phyloP scores from a whole-genome alignment of 495 filamentous ascomycete species.

The Letharia columbiana region DNA sequence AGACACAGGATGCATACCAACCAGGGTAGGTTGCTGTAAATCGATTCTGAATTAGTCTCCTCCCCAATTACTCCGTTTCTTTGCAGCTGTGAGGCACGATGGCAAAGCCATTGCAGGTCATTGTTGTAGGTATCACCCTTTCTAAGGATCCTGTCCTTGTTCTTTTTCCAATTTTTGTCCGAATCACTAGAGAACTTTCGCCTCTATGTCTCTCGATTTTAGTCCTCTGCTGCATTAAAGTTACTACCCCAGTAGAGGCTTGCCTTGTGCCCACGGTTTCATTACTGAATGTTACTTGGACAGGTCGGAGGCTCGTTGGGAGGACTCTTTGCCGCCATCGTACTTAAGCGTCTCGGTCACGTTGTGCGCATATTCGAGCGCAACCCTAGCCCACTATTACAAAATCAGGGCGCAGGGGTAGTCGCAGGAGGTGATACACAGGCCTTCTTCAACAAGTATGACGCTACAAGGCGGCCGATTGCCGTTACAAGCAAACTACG shows the following conservation, averaged over 20 bases:
- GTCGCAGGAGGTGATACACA: slow-evolving; percentile 35
- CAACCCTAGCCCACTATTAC: slow-evolving; percentile 36
- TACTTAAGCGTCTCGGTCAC: slow-evolving; percentile 42
- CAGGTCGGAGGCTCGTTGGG: slow-evolving; percentile 45
- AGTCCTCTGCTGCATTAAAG: background rate
- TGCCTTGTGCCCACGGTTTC: background rate
- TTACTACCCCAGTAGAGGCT: background rate
- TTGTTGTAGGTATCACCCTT: slow-evolving; percentile 5
- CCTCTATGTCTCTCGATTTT: background rate
- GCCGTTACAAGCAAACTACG: slow-evolving; percentile 31
- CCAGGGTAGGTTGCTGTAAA: background rate
- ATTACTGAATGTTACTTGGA: background rate
- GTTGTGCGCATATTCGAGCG: slow-evolving; percentile 47
- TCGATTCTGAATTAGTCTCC: background rate
- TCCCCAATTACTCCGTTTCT: background rate
- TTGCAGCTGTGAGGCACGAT: background rate
- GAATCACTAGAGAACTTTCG: background rate
- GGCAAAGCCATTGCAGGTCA: slow-evolving; percentile 1
- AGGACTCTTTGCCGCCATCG: slow-evolving; percentile 39
- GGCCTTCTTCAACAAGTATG: slow-evolving; percentile 32
- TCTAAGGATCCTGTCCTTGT: background rate
- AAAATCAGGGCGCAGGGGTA: slow-evolving; percentile 51
- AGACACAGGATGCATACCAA: background rate
- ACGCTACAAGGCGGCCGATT: slow-evolving; percentile 28
- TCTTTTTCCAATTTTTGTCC: background rate